Conservation (phyloP, 2,329 filamentous ascomycete species). For the Spiromastix sp. region DNA sequence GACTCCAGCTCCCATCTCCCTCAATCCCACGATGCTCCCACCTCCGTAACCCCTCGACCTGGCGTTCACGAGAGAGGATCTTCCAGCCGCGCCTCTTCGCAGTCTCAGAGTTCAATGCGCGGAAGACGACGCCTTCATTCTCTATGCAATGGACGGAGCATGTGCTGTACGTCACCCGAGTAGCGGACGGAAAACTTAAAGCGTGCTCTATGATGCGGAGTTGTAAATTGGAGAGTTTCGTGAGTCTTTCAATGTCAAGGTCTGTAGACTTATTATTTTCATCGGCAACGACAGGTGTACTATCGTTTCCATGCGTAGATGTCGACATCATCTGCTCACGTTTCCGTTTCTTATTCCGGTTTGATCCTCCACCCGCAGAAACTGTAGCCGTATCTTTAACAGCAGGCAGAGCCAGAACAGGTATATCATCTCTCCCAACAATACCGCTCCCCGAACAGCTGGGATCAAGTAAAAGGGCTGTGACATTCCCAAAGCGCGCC, state of each 20-base stretch:
- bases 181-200: slow-evolving; percentile 65
- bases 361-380: slow-evolving; percentile 24
- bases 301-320: slow-evolving; percentile 9
- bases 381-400: slow-evolving; percentile 10
- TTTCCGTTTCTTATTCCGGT: slow-evolving; percentile 35
- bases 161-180: slow-evolving; percentile 79
- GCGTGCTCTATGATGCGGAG: slow-evolving; percentile 73
- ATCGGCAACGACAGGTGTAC: slow-evolving; percentile 15
- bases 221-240: slow-evolving; percentile 71
- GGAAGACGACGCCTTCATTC: slow-evolving; percentile 75
- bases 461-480: slow-evolving; percentile 75
- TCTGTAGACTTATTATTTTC: slow-evolving; percentile 32
- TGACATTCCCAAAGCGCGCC: slow-evolving; percentile 57
- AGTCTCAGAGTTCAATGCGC: slow-evolving; percentile 56
- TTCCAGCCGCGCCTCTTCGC: slow-evolving; percentile 64
- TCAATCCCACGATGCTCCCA: slow-evolving; percentile 60
- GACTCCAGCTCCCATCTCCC: slow-evolving; percentile 6
- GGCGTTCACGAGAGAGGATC: slow-evolving; percentile 59
- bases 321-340: slow-evolving; percentile 12
- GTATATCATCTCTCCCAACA: slow-evolving; percentile 72
- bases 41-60: slow-evolving; percentile 62
- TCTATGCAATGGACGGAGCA: slow-evolving; percentile 82
- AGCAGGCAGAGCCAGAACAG: slow-evolving; percentile 58
- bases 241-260: slow-evolving; percentile 54
- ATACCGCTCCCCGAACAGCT: slow-evolving; percentile 96